These are phyloP conservation scores for Backusella psychrophila DNA, from an alignment of 192 early-diverging fungal species.

Conservation along the genomic window DNA sequence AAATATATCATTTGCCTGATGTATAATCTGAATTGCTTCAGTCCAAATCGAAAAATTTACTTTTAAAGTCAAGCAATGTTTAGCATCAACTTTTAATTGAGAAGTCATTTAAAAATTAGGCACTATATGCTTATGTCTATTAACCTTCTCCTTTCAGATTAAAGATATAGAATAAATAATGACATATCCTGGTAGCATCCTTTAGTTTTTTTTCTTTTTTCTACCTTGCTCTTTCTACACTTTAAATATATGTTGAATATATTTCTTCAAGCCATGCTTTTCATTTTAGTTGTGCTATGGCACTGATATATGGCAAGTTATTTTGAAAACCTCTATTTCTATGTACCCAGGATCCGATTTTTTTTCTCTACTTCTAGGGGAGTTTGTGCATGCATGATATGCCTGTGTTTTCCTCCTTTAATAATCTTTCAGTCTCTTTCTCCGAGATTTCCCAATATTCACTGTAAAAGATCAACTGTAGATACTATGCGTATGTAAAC, in stretches of 20 bases:
- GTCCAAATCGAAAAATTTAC: background rate
- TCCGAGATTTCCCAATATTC: background rate
- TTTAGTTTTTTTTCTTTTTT: background rate
- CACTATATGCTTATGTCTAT: background rate
- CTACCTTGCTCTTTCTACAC: background rate
- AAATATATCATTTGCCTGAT: background rate
- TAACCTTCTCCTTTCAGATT: too few relatives aligned
- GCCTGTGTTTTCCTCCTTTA: background rate
- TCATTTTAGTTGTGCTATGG: too few relatives aligned
- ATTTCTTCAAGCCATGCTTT: too few relatives aligned
- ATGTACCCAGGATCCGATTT: background rate
- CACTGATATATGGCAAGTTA: background rate
- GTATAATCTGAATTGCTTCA: too few relatives aligned
- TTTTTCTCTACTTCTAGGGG: background rate
- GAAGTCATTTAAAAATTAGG: background rate
- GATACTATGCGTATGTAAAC: background rate
- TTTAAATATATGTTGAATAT: background rate
- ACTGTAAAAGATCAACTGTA: background rate
- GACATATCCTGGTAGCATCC: too few relatives aligned
- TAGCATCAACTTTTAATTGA: background rate
- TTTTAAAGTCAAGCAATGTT: background rate
- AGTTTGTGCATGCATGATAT: background rate
- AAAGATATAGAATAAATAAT: too few relatives aligned
- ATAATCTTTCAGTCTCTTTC: background rate
- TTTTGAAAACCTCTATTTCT: background rate